Percentiles rank a stretch among this genome's conserved stretches.
These are phyloP conservation scores for Pseudocercospora pini-densiflorae DNA, from an alignment of 2,329 filamentous ascomycete species.

Conservation along the genomic window DNA sequence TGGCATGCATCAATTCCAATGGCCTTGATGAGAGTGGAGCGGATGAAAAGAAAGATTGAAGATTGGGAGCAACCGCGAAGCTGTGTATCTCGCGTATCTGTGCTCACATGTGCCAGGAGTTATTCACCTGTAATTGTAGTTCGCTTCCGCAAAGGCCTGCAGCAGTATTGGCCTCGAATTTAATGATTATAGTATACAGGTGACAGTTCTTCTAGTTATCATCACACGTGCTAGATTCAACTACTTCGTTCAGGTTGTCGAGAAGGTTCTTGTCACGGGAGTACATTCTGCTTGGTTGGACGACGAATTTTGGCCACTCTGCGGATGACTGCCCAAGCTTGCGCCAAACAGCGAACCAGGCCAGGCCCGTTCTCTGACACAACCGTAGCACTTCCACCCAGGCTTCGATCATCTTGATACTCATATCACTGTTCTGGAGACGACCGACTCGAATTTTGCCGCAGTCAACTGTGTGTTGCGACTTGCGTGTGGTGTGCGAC, in stretches of 20 bases:
- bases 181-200: too few species aligned
- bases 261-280: background rate
- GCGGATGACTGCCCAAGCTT: background rate
- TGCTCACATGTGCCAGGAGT: too few species aligned
- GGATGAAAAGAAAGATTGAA: constrained; percentile 5
- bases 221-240: too few species aligned
- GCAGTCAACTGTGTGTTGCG: background rate
- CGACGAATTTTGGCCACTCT: background rate
- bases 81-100: background rate
- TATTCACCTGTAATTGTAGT: too few species aligned
- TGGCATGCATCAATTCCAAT: constrained; percentile 39
- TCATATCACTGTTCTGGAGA: background rate
- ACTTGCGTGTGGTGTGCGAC: background rate
- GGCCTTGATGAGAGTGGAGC: background rate
- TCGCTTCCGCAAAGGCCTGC: too few species aligned
- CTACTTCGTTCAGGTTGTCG: too few species aligned
- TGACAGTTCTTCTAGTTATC: too few species aligned
- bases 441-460: background rate
- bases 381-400: constrained; percentile 3
- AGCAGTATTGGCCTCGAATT: too few species aligned
- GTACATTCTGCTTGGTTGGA: background rate
- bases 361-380: background rate
- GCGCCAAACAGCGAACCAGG: background rate
- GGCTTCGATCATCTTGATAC: too few species aligned
- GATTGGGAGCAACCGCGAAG: background rate